These are phyloP conservation scores for Aristolochia californica DNA, from an alignment of 164 flowering plant species.

Conservation along the genomic window DNA sequence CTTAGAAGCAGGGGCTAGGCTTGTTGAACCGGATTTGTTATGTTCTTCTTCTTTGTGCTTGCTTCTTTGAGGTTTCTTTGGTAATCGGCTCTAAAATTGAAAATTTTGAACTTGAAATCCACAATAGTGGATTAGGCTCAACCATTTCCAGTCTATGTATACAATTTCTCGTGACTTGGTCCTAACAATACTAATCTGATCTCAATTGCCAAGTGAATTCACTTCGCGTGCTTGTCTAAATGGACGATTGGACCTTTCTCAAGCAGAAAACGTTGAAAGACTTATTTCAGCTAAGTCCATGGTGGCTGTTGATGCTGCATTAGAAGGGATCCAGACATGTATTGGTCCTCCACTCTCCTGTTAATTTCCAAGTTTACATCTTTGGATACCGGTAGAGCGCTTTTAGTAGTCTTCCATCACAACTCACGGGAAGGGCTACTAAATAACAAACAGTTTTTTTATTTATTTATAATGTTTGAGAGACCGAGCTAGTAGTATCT, in stretches of 20 bases:
- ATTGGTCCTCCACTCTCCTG: background rate
- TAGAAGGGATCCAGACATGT: conserved; percentile 84
- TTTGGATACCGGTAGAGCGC: too few species aligned
- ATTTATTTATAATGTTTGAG: too few species aligned
- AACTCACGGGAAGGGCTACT: too few species aligned
- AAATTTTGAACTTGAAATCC: background rate
- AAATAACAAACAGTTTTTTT: too few species aligned
- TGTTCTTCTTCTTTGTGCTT: background rate
- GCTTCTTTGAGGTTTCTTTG: background rate
- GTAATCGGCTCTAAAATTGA: background rate
- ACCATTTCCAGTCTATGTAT: too few species aligned
- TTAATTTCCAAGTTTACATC: too few species aligned
- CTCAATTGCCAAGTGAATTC: conserved; percentile 60
- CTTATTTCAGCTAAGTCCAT: conserved; percentile 72
- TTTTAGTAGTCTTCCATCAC: too few species aligned
- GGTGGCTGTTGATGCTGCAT: conserved; percentile 90
- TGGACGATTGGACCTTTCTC: conserved; percentile 95
- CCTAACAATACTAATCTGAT: background rate
- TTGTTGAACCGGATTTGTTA: conserved; percentile 80
- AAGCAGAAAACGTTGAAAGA: conserved; percentile 84
- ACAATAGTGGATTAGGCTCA: background rate
- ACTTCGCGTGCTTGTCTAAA: conserved; percentile 91
- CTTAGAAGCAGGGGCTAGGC: conserved; percentile 85
- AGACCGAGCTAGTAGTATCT: too few species aligned
- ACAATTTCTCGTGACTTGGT: too few species aligned